These are phyloP conservation scores for Psidium friedrichsthalianum DNA, from an alignment of 345 rosid genomes.

Conservation along the genomic window DNA sequence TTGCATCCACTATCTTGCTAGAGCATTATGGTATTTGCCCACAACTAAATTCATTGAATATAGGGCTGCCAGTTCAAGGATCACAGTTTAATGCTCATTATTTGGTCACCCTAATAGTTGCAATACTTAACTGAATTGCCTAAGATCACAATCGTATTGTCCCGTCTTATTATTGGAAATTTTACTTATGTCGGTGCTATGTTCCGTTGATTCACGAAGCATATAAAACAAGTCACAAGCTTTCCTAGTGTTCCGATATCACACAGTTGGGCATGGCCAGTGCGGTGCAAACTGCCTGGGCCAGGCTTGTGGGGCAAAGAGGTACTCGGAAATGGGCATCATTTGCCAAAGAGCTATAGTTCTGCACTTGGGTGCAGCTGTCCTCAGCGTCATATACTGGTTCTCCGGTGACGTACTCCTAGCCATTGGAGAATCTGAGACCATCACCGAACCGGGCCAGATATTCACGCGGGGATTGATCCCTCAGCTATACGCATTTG, in stretches of 20 bases:
- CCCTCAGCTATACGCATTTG: too few species aligned
- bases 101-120: not conserved
- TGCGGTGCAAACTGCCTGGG: conserved; percentile 98
- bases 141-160: not conserved
- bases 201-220: not conserved
- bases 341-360: conserved; percentile 80
- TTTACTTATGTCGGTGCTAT: not conserved
- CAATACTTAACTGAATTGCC: not conserved
- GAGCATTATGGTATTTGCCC: conserved; percentile 73
- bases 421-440: conserved; percentile 70
- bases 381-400: conserved; percentile 62
- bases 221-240: not conserved
- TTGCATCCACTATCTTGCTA: conserved; percentile 91
- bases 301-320: conserved; percentile 83
- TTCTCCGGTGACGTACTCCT: conserved; percentile 44
- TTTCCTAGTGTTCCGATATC: not conserved
- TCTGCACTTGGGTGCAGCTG: conserved; percentile 60
- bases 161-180: not conserved
- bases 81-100: not conserved
- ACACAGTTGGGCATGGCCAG: conserved; percentile 86
- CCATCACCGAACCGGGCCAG: too few species aligned
- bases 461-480: too few species aligned
- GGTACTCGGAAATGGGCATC: conserved; percentile 68
- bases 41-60: not conserved
- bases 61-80: not conserved